Percentiles rank a stretch among this genome's conserved stretches.
phyloP scores from a whole-genome alignment of 1,284 basidiomycete species.

The Trichosporon inkin region DNA sequence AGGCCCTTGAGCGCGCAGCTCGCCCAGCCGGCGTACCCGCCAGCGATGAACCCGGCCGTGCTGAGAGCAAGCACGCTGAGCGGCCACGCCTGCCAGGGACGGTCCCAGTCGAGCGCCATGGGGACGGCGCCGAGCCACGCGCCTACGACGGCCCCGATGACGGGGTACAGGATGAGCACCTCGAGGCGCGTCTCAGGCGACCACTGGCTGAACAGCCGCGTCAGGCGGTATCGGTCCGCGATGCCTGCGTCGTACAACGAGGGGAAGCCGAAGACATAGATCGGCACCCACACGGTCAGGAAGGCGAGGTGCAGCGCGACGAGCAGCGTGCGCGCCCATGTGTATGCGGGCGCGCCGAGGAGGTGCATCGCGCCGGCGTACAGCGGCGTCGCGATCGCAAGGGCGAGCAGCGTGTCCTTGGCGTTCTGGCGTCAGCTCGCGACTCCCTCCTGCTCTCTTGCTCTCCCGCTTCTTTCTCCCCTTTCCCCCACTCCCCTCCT shows the following conservation, averaged over 20 bases:
- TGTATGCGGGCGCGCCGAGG: slow-evolving; percentile 69
- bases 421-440: slow-evolving; percentile 17
- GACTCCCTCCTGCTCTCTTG: too few species aligned
- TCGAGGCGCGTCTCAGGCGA: slow-evolving; percentile 67
- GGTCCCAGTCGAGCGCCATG: slow-evolving; percentile 88
- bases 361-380: slow-evolving; percentile 58
- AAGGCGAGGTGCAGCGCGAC: slow-evolving; percentile 66
- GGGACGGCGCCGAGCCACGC: slow-evolving; percentile 75
- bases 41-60: slow-evolving; percentile 63
- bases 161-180: slow-evolving; percentile 71
- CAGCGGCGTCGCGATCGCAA: slow-evolving; percentile 55
- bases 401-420: slow-evolving; percentile 58
- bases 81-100: slow-evolving; percentile 93
- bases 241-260: slow-evolving; percentile 40
- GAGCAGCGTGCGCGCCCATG: slow-evolving; percentile 61
- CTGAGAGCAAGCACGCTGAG: slow-evolving; percentile 63
- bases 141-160: slow-evolving; percentile 66
- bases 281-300: slow-evolving; percentile 63
- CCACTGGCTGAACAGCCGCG: slow-evolving; percentile 71
- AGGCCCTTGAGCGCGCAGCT: slow-evolving; percentile 51
- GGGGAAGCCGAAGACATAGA: slow-evolving; percentile 67
- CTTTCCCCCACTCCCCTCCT: slow-evolving; percentile 38
- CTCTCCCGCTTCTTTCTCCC: too few species aligned
- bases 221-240: slow-evolving; percentile 55
- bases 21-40: slow-evolving; percentile 59